Base-by-base conservation (phyloP, 139 green algal genomes). In the Eudorina sp. region DNA sequence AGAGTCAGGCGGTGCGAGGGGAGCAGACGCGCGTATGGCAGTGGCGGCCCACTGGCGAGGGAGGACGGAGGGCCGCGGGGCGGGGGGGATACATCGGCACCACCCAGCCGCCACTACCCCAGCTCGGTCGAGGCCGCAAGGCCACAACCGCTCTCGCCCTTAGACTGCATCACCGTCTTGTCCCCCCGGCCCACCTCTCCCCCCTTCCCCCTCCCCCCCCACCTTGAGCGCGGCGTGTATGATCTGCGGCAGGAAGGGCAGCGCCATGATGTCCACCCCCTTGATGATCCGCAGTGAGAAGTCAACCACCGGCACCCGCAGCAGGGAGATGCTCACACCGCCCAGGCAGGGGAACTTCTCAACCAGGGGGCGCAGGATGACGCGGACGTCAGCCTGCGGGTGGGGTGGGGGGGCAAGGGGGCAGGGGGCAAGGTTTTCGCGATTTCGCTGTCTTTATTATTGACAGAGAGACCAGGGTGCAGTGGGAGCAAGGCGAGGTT, bases 261-360 rank as follows among this genome's bases (percentile, higher is more conserved):
- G 81, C 23, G 92, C 89, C 93, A 97, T 95, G 46, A 98, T 34
- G 92, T 98, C 95, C 21, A 95, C 76, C 11, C 85, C 78, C 58
- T 91, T 90, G 78, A 95, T 85, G 53, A 95, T 53, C 48, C 76
- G 89, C 25, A 96, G 90, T 2, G 78, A 93, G 64, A 93, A 87
- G 93, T 97, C 95, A 18, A 96, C 69, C 60, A 94, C 82, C 58
- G 89, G 94, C 89, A 89, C 86, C 45, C 77, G 62, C 21, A 97
- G 92, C 86, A 98, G 88, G 13, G 78, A 92, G n/a, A 98, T 88
- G n/a, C 85, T 90, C 46, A 95, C 92, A 25, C 92, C 95, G 25
- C 95, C 95, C 21, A 97, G 76, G 88, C 94, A 97, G 38, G 95
- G 95, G 38, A 98, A 91, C 29, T 90, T 94, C 72, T 98, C 95